A percentile compares a stretch with the other conserved stretches of the same genome.
Conservation (phyloP, 225 moss, liverwort and hornwort species). For the Thuidium tamariscinum region DNA sequence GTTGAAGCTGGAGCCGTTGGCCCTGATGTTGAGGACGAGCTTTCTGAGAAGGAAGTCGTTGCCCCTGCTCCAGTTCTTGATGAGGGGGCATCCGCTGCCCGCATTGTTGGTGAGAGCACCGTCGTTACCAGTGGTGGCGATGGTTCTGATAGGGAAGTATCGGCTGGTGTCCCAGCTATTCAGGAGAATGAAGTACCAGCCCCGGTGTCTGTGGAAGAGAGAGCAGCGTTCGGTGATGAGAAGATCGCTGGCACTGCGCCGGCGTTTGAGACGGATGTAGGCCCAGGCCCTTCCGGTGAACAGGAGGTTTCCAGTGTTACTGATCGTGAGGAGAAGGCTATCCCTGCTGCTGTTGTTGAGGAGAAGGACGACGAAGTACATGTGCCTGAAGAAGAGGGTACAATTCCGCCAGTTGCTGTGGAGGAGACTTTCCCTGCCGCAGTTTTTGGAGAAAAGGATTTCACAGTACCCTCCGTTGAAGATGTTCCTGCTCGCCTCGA, state of each 20-base stretch:
- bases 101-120: no score
- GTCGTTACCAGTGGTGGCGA: no score
- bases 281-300: no score
- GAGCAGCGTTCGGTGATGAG: background rate
- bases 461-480: background rate
- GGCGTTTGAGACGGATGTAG: background rate
- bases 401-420: background rate
- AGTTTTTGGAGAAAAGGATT: background rate
- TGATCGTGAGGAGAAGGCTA: no score
- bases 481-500: background rate
- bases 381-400: background rate
- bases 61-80: no score
- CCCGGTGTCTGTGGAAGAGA: no score
- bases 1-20: no score
- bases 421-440: background rate
- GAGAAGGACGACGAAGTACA: background rate
- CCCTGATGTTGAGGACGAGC: no score
- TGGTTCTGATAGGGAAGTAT: no score
- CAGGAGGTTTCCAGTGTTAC: no score
- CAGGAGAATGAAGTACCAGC: background rate
- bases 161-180: no score
- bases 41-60: no score
- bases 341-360: background rate
- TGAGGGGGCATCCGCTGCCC: background rate
- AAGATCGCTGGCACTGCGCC: background rate